Percentiles rank a stretch among this genome's conserved stretches.
phyloP scores from a whole-genome alignment of 176 grass and related monocot genomes.

The Aegilops speltoides region DNA sequence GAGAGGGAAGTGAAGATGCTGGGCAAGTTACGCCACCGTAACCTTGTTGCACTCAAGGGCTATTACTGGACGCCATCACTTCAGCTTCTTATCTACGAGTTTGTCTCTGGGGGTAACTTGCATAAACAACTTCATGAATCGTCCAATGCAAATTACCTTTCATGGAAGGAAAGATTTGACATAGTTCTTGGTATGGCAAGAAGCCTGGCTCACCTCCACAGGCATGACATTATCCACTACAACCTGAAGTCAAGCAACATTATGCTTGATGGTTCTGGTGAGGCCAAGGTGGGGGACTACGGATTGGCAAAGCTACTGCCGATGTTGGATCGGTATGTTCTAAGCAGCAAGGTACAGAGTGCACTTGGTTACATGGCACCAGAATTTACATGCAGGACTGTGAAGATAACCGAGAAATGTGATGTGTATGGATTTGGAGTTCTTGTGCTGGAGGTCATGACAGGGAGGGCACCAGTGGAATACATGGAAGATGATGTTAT shows the following conservation, averaged over 20 bases:
- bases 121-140: constrained; percentile 83
- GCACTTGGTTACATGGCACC: constrained; percentile 97
- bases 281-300: constrained; percentile 90
- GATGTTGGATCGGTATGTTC: constrained; percentile 89
- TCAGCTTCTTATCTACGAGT: constrained; percentile 97
- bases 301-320: constrained; percentile 97
- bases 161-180: constrained; percentile 96
- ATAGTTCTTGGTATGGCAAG: constrained; percentile 82
- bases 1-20: constrained; percentile 94
- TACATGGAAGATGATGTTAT: constrained; percentile 97
- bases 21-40: constrained; percentile 79
- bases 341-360: constrained; percentile 98
- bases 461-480: constrained; percentile 83
- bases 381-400: constrained; percentile 91
- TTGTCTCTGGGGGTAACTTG: constrained; percentile 83
- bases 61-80: constrained; percentile 98
- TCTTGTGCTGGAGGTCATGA: constrained; percentile 83
- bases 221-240: constrained; percentile 86
- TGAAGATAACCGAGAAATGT: constrained; percentile 97
- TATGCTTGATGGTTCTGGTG: constrained; percentile 75
- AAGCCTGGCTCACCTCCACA: constrained; percentile 84
- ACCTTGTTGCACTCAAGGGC: constrained; percentile 79
- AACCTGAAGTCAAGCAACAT: constrained; percentile 97
- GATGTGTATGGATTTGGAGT: constrained; percentile 93
- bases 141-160: constrained; percentile 60